phyloP scores from a whole-genome alignment of 192 early-diverging fungal genomes.

The Umbelopsis isabellina region DNA sequence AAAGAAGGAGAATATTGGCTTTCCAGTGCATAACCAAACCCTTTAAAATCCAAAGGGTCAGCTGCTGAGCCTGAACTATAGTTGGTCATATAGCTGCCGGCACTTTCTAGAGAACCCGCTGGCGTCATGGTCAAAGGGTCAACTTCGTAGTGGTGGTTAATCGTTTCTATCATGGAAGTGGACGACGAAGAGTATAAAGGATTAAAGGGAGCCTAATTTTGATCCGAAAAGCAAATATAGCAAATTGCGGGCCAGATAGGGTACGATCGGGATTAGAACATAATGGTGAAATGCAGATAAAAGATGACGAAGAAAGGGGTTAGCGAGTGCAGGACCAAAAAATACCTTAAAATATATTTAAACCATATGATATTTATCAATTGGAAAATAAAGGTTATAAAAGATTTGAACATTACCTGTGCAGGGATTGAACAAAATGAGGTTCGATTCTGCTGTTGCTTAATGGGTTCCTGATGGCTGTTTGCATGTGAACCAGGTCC shows the following conservation, averaged over 20 bases:
- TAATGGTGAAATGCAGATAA: conserved; percentile 21
- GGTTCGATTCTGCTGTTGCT: conserved; percentile 6
- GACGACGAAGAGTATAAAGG: neutral
- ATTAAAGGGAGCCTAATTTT: conserved; percentile 5
- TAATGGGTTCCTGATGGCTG: neutral
- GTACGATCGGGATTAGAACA: conserved; percentile 24
- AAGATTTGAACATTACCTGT: neutral
- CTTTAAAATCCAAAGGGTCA: conserved; percentile 20
- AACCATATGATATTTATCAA: too few species aligned
- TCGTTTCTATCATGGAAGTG: neutral
- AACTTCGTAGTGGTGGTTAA: neutral
- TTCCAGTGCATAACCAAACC: conserved; percentile 17
- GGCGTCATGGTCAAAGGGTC: conserved; percentile 10
- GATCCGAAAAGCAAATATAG: neutral
- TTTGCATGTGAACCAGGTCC: conserved; percentile 5
- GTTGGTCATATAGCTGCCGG: conserved; percentile 8
- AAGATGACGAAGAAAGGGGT: conserved; percentile 22
- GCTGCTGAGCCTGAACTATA: conserved; percentile 4
- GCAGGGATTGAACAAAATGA: neutral
- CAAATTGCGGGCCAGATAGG: neutral
- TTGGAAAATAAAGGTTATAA: neutral
- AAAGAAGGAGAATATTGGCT: conserved; percentile 10
- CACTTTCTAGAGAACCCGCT: conserved; percentile 4
- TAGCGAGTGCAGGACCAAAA: neutral
- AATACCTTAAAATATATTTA: neutral